A percentile compares a stretch with the other conserved stretches of the same genome.
phyloP scores from a whole-genome alignment of 2,329 filamentous ascomycete genomes.

The Alternaria consortialis region DNA sequence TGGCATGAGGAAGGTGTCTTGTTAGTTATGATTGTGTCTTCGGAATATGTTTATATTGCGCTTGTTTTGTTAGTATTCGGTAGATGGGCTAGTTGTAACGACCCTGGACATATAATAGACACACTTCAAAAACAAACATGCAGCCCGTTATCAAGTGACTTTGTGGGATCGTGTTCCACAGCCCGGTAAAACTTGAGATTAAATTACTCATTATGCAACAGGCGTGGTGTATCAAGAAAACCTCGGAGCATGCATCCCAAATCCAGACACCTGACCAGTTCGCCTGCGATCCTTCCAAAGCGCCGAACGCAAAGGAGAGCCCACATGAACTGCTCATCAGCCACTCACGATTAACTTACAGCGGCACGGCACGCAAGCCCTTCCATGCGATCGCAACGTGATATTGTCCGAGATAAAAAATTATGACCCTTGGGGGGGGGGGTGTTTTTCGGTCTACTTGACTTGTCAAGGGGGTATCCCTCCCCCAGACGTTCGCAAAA shows the following conservation, averaged over 20 bases:
- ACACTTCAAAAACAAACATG: conserved; percentile 1
- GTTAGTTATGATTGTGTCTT: conserved; percentile 13
- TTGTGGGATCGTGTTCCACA: neutral
- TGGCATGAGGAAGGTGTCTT: conserved; percentile 7
- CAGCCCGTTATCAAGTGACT: neutral
- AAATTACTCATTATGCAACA: neutral
- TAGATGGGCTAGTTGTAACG: conserved; percentile 5
- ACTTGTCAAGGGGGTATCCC: neutral
- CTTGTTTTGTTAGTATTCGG: neutral
- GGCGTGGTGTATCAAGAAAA: neutral
- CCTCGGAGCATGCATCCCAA: conserved; percentile 4
- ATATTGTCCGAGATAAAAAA: conserved; percentile 3
- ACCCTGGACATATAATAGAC: conserved; percentile 6
- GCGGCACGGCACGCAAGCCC: conserved; percentile 5
- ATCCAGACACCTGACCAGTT: neutral
- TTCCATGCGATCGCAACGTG: conserved; percentile 1
- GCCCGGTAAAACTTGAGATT: neutral
- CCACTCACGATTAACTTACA: neutral
- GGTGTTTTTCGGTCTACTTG: neutral
- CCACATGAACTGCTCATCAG: neutral
- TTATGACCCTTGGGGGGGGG: neutral
- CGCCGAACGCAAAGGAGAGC: neutral
- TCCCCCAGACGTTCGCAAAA: conserved; percentile 8
- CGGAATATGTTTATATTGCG: conserved; percentile 6
- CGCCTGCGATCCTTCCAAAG: neutral